Evolutionary conservation across 2,329 filamentous ascomycete species (phyloP).

Genomic region (Myriosclerotinia curreyana): DNA sequence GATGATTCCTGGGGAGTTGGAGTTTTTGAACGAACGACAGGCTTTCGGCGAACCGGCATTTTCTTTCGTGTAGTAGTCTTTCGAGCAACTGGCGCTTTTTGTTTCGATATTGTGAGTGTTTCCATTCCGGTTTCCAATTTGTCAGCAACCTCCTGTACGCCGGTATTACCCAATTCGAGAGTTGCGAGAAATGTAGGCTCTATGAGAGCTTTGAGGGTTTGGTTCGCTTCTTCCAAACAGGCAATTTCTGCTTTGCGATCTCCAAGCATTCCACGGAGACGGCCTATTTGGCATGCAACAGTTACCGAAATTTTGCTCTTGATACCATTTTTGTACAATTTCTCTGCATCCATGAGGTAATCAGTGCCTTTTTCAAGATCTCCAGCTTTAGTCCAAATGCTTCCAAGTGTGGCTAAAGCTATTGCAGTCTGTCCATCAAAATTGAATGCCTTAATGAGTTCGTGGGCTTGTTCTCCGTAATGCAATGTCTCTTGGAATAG

Average conservation of each 20-base stretch:
- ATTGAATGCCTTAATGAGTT: constrained; percentile 54
- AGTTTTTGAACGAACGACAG: constrained; percentile 33
- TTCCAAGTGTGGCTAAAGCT: constrained; percentile 54
- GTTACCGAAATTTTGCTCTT: constrained; percentile 47
- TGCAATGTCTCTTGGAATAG: constrained; percentile 85
- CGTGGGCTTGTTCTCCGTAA: constrained; percentile 80
- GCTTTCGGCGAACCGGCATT: constrained; percentile 35
- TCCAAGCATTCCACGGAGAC: constrained; percentile 49
- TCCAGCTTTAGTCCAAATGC: constrained; percentile 55
- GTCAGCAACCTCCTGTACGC: constrained; percentile 27
- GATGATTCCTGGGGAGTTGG: constrained; percentile 27
- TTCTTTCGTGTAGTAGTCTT: constrained; percentile 33
- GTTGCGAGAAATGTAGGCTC: constrained; percentile 40
- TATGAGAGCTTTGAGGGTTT: constrained; percentile 44
- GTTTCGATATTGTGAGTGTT: constrained; percentile 36
- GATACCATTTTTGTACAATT: constrained; percentile 48
- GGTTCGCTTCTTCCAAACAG: constrained; percentile 49
- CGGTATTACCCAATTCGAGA: constrained; percentile 24
- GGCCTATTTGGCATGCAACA: constrained; percentile 55
- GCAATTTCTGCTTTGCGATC: constrained; percentile 48
- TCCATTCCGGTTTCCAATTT: constrained; percentile 32
- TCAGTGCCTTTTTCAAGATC: constrained; percentile 57
- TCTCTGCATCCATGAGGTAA: constrained; percentile 52
- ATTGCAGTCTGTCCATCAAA: constrained; percentile 48
- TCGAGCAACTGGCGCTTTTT: constrained; percentile 34